Percentiles rank a stretch among this genome's conserved stretches.
Evolutionary conservation across 768 basidiomycete species (phyloP).

Genomic region (Hypholoma fasciculare): DNA sequence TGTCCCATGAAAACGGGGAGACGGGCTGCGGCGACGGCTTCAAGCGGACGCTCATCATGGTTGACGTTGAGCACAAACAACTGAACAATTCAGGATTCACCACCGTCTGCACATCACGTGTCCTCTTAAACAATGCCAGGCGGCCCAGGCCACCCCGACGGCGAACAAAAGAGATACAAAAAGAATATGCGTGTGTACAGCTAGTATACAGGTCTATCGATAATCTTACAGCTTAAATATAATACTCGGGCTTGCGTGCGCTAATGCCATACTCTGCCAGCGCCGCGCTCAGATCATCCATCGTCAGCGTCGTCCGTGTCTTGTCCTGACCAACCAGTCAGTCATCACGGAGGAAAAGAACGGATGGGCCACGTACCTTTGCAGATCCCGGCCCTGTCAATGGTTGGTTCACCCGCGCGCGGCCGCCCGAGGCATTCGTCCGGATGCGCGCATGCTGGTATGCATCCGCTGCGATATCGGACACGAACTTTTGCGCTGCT

Average conservation of each 20-base stretch:
- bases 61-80: not conserved
- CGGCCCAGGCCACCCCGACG: too few relatives aligned
- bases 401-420: slow-evolving; percentile 62
- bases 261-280: slow-evolving; percentile 96
- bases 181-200: not conserved
- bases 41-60: slow-evolving; percentile 41
- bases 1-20: slow-evolving; percentile 67
- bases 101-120: not conserved
- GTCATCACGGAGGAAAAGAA: slow-evolving; percentile 1
- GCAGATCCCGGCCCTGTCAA: slow-evolving; percentile 56
- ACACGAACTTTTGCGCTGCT: slow-evolving; percentile 97
- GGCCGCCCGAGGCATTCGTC: slow-evolving; percentile 79
- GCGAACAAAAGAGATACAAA: too few relatives aligned
- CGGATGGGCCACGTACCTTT: slow-evolving; percentile 39
- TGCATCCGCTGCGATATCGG: slow-evolving; percentile 94
- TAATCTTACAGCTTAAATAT: slow-evolving; percentile 48
- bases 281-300: slow-evolving; percentile 95
- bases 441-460: slow-evolving; percentile 97
- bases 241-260: slow-evolving; percentile 92
- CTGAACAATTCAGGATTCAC: not conserved
- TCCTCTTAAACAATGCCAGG: not conserved
- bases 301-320: slow-evolving; percentile 90
- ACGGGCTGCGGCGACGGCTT: slow-evolving; percentile 39
- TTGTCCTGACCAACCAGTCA: slow-evolving; percentile 58
- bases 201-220: not conserved